Percentiles rank a stretch among this genome's conserved stretches.
Evolutionary conservation across 768 basidiomycete species (phyloP).

Genomic region (Termitomyces sp.): DNA sequence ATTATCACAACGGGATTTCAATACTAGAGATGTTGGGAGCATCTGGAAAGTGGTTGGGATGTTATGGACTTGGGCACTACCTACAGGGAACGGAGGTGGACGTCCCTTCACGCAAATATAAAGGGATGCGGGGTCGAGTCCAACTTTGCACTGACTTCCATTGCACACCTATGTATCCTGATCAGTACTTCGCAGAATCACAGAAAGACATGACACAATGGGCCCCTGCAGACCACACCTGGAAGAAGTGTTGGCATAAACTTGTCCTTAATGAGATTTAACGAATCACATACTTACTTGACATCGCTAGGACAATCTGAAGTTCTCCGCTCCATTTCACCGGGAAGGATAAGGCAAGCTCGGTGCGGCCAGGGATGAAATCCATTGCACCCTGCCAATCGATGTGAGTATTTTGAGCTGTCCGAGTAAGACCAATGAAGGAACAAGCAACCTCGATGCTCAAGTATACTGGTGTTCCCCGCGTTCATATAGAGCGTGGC

Average conservation of each 20-base stretch:
- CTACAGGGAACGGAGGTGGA: constrained; percentile 26
- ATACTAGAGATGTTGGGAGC: constrained; percentile 7
- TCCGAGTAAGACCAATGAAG: neutral
- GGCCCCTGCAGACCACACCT: constrained; percentile 44
- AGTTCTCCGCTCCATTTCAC: constrained; percentile 17
- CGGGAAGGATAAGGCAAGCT: constrained; percentile 25
- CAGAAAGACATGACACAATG: constrained; percentile 22
- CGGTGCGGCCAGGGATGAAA: constrained; percentile 43
- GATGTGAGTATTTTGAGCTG: neutral
- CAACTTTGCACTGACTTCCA: constrained; percentile 33
- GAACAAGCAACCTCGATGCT: constrained; percentile 31
- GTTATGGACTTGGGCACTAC: constrained; percentile 18
- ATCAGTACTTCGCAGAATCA: neutral
- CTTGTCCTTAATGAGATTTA: no score
- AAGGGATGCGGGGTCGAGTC: constrained; percentile 43
- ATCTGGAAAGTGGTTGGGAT: constrained; percentile 6
- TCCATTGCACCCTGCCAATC: constrained; percentile 36
- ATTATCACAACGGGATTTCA: constrained; percentile 6
- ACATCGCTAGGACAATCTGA: constrained; percentile 26
- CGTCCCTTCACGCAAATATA: constrained; percentile 33
- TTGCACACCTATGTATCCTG: neutral
- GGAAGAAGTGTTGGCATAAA: neutral
- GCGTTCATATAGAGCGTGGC: constrained; percentile 40
- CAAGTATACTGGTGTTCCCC: constrained; percentile 42
- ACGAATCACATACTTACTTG: constrained; percentile 24